A percentile compares a stretch with the other conserved stretches of the same genome.
Conservation (phyloP, 805 yeast species). For the Myxozyma monticola region DNA sequence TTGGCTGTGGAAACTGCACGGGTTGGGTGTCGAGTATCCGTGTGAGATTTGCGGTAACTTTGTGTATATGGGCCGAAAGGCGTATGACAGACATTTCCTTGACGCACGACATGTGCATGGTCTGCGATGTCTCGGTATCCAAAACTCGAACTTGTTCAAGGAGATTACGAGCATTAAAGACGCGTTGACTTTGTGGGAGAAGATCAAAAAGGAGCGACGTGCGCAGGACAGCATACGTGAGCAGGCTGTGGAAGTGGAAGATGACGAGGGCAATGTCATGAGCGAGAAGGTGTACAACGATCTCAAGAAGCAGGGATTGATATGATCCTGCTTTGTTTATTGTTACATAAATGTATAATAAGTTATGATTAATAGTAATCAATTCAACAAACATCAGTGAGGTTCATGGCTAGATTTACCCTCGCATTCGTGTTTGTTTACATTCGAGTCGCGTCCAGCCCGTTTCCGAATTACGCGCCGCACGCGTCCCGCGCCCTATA, state of each 20-base stretch:
- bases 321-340: conserved; percentile 42
- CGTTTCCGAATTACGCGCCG: too few species aligned
- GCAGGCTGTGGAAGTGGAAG: conserved; percentile 78
- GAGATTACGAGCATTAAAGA: conserved; percentile 69
- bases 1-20: conserved; percentile 90
- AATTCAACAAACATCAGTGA: too few species aligned
- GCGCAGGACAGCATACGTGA: conserved; percentile 48
- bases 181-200: conserved; percentile 57
- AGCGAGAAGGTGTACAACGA: conserved; percentile 78
- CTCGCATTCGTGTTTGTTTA: too few species aligned
- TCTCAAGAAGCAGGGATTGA: conserved; percentile 80
- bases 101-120: conserved; percentile 72
- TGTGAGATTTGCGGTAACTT: conserved; percentile 89
- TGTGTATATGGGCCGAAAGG: conserved; percentile 68
- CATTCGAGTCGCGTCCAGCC: too few species aligned
- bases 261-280: conserved; percentile 91
- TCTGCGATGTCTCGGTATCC: conserved; percentile 69
- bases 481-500: too few species aligned
- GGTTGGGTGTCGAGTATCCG: conserved; percentile 64
- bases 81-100: conserved; percentile 74
- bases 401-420: too few species aligned
- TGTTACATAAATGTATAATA: neutral
- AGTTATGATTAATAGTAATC: neutral
- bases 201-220: conserved; percentile 44
- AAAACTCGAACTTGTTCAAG: conserved; percentile 54